phyloP scores from a whole-genome alignment of 139 green algal genomes.

The Coelastrella sp. region DNA sequence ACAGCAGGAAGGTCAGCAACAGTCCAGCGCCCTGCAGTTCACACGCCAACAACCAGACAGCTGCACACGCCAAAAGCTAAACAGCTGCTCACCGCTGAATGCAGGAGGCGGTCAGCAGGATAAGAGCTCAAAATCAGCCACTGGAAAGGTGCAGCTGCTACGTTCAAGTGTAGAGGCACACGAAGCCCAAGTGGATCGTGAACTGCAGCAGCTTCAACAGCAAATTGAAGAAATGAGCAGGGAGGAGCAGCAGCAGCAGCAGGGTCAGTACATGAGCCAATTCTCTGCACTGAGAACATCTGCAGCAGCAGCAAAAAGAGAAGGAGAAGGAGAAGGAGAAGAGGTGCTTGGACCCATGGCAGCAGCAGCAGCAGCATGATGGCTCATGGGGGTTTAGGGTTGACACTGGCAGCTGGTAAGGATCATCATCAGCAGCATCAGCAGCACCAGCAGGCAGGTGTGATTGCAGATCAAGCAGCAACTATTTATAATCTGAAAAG shows the following conservation, averaged over 20 bases:
- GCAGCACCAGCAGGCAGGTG: constrained; percentile 8
- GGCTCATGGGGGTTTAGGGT: background rate
- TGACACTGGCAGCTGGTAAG: background rate
- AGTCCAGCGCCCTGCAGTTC: no score
- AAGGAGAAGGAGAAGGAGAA: background rate
- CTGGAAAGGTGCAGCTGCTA: no score
- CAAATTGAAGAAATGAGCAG: background rate
- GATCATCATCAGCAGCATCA: background rate
- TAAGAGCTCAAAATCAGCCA: no score
- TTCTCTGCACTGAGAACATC: background rate
- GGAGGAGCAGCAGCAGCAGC: background rate
- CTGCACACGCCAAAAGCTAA: no score
- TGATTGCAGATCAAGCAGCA: constrained; percentile 30
- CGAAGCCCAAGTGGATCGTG: background rate
- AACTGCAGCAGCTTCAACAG: constrained; percentile 19
- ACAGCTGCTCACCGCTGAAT: no score
- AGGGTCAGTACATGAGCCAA: background rate
- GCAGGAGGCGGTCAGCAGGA: no score
- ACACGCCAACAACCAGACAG: no score
- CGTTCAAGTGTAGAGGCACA: no score
- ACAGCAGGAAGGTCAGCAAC: background rate
- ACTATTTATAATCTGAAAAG: constrained; percentile 18
- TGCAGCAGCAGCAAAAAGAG: background rate
- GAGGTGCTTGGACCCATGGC: background rate
- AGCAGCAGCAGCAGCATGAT: background rate